phyloP scores from a whole-genome alignment of 495 filamentous ascomycete species.

The Xylaria curta region DNA sequence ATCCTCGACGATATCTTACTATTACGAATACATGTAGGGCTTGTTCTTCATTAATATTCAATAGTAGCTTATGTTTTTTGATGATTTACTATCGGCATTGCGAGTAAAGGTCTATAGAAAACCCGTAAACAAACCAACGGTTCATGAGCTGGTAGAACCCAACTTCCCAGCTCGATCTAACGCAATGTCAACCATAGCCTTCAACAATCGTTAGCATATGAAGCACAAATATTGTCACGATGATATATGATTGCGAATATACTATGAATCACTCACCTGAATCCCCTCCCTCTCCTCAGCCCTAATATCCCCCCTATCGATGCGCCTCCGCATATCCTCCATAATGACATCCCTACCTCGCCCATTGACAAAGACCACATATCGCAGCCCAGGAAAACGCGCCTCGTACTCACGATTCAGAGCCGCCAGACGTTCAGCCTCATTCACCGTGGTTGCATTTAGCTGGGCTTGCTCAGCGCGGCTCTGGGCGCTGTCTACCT shows the following conservation, averaged over 20 bases:
- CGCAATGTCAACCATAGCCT: constrained; percentile 23
- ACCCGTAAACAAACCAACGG: neutral
- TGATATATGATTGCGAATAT: neutral
- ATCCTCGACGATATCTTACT: too few species aligned
- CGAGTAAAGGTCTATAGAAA: neutral
- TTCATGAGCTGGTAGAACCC: neutral
- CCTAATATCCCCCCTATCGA: constrained; percentile 68
- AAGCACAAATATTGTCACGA: neutral
- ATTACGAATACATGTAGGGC: neutral
- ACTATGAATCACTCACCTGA: constrained; percentile 56
- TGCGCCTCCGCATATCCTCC: constrained; percentile 82
- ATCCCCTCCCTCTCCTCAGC: constrained; percentile 77
- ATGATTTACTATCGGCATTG: neutral
- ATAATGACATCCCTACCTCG: constrained; percentile 75
- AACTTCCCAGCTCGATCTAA: constrained; percentile 10
- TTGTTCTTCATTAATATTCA: neutral
- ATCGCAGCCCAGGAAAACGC: constrained; percentile 81
- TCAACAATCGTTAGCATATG: neutral
- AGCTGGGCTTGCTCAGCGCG: constrained; percentile 80
- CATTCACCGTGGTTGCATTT: constrained; percentile 47
- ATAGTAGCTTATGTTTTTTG: neutral
- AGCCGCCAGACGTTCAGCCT: constrained; percentile 61
- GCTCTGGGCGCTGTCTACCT: constrained; percentile 72
- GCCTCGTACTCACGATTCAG: constrained; percentile 86
- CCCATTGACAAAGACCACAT: constrained; percentile 94